Evolutionary conservation across 2,329 filamentous ascomycete genomes (phyloP).

Genomic region (Neofusicoccum parvum): DNA sequence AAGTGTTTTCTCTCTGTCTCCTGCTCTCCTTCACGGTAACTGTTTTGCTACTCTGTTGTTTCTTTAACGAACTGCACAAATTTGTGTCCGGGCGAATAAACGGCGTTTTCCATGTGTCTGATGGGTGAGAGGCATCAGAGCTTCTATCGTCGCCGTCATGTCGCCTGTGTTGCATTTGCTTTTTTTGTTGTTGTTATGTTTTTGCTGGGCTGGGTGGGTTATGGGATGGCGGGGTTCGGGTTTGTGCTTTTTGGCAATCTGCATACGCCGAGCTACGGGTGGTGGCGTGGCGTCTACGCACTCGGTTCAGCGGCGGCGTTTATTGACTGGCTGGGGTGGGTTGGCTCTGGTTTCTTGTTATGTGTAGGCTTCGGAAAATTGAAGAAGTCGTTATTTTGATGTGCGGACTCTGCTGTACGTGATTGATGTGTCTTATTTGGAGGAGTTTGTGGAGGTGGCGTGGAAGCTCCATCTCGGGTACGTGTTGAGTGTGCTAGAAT

Average conservation of each 20-base stretch:
- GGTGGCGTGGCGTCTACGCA: not conserved
- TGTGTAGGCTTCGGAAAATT: too few species aligned
- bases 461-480: too few species aligned
- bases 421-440: too few species aligned
- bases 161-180: not conserved
- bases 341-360: too few species aligned
- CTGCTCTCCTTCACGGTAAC: not conserved
- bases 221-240: not conserved
- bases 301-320: conserved; percentile 1
- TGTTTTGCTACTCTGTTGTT: not conserved
- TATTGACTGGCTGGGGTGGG: not conserved
- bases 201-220: not conserved
- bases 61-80: not conserved
- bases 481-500: too few species aligned
- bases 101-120: conserved; percentile 3
- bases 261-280: conserved; percentile 5
- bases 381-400: too few species aligned
- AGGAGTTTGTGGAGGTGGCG: too few species aligned
- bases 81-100: not conserved
- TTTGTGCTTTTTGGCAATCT: not conserved
- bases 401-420: too few species aligned
- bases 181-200: not conserved
- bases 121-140: conserved; percentile 4
- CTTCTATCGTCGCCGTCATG: not conserved
- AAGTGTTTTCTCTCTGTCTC: not conserved